Evolutionary conservation across 306 rosid genomes (phyloP).

Genomic region (Gleditsia sinensis): DNA sequence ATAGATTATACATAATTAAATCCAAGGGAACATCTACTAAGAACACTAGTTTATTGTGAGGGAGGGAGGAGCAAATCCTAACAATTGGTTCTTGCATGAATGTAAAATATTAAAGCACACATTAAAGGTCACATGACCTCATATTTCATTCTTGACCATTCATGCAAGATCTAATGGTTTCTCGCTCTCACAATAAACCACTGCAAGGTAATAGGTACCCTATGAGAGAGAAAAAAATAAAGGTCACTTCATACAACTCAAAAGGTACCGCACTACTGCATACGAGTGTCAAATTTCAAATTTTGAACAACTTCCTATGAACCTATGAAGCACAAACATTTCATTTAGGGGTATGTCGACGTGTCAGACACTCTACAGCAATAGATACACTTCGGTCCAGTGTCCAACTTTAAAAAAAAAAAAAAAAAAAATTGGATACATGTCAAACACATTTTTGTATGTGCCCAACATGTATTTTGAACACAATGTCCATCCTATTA

Average conservation of each 20-base stretch:
- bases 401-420: too few relatives aligned
- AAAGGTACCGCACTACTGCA: not conserved
- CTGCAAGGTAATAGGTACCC: not conserved
- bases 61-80: not conserved
- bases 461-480: too few relatives aligned
- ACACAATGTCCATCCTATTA: too few relatives aligned
- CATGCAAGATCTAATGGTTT: slow-evolving; percentile 3
- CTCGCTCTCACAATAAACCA: not conserved
- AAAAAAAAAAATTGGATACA: too few relatives aligned
- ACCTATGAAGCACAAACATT: too few relatives aligned
- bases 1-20: not conserved
- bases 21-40: not conserved
- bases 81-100: not conserved
- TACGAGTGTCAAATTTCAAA: not conserved
- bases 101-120: too few relatives aligned
- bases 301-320: too few relatives aligned
- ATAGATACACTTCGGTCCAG: too few relatives aligned
- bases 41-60: not conserved
- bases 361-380: too few relatives aligned
- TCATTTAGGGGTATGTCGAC: too few relatives aligned
- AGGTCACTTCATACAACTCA: not conserved
- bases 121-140: not conserved
- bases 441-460: too few relatives aligned
- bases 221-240: not conserved
- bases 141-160: not conserved